Evolutionary conservation across 2,329 filamentous ascomycete species (phyloP), one percentile per base, ranked within the genome.

Genomic region (Monosporascus sp.): DNA sequence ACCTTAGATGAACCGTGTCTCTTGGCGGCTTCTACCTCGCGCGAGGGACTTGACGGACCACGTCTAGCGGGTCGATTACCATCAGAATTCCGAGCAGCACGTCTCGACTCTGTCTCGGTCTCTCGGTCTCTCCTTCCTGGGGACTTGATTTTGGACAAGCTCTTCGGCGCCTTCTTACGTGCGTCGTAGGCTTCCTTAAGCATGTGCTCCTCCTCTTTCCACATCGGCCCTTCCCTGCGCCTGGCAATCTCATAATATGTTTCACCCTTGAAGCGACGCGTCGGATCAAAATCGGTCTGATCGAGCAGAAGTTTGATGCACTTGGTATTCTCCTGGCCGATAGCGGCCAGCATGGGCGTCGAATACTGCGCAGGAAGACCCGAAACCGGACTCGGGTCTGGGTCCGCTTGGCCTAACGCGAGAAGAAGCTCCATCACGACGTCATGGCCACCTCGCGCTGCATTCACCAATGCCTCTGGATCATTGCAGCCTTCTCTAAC

Each of bases 271-370:
- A 85, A 86, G 26, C 86, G 81, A 53, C 87, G 84, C 1, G 90
- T 91, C 0, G 94, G 92, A 63, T 99, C 87, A 67, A 97, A 97
- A 17, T 75, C 74, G 48, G 82, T 81, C 63, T 94, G 90, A 55
- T 86, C 85, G 7, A 96, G 76, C 7, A 97, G 79, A 11, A 96
- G 75, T 53, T 88, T 83, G 45, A 99, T 84, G 53, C 97, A 90
- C 60, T 90, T 88, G 49, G 94, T 81, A 63, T 96, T 94, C 58
- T 86, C 84, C 61, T 93, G 88, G 17, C 94, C 93, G 59, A 99
- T 97, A 1, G 94, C 92, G 54, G 92, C 91, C 38, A 97, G 81
- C 78, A 99, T 95, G 1, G 94, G 94, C 1, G 93, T 97, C 50
- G 92, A 88, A 64, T 89, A 86, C 53, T 94, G 91, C 43, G 80